Evolutionary conservation across 805 yeast genomes (phyloP), one percentile per base, ranked within the genome.

Genomic region (Wickerhamiella sorbophila): DNA sequence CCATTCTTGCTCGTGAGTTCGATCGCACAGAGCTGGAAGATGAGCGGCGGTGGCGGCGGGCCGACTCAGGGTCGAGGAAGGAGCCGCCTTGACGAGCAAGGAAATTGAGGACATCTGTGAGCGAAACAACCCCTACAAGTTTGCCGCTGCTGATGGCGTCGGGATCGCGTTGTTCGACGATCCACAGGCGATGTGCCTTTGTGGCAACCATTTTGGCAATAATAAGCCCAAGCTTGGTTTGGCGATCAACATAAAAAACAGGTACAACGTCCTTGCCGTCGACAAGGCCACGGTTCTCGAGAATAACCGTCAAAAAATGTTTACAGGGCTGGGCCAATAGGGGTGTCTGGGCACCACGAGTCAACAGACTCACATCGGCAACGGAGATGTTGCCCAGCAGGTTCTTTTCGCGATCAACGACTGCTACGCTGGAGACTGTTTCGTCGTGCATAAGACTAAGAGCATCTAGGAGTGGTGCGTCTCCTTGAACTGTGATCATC

Each of bases 201-300:
- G 98, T 88, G 4, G 98, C 97, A 12, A 88, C 97, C 51, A 88
- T 67, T 59, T 91, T 88, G 27, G 97, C 97, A 55, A 91, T 72
- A 6, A 93, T 85, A 59, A 95, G 73, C 27, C 85, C 94, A 39
- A 91, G 68, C 0, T 91, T 77, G 8, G 93, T 75, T 33, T 72
- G 70, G 46, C 75, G 74, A 48, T 83, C 79, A 20, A 88, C 95
- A 59, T 88, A 94, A 70, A 88, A 88, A 33, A 91, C 88, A 15
- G 98, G 98, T 69, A 80, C 88, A 33, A 93, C 85, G 64, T 88
- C 98, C 61, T 87, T 86, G 40, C 95, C 95, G 56, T 86, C 87
- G 54, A 80, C 93, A 26, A 88, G 69, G 17, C 98, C 98, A 56
- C 95, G 77, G 42, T 79, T 78, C 49, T 81, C 79, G 48, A 91